Evolutionary conservation across 1,284 basidiomycete genomes (phyloP), one percentile per base, ranked within the genome.

Genomic region (Apiotrichum porosum): DNA sequence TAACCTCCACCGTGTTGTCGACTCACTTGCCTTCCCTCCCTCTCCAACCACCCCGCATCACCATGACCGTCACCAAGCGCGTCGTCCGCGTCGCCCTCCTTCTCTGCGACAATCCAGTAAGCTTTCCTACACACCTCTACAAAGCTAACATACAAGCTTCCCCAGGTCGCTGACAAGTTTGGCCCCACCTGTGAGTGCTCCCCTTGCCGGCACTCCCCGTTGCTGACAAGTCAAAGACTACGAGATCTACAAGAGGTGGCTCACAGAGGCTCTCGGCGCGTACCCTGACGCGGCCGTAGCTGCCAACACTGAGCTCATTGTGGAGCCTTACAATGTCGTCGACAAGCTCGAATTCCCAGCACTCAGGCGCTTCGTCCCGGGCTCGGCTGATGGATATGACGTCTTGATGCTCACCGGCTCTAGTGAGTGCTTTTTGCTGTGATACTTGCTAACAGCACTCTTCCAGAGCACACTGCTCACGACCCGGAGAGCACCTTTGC

Each of bases 331-430:
- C 58, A 75, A 80, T 52, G 78, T 77, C 0, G 73, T 77, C 8
- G 58, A 69, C 21, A 65, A 66, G 52, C 56, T 55, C 38, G 69
- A 76, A 47, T 77, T 75, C 38, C 79, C 79, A 0, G 49, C 68
- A 4, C 61, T 66, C 30, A 69, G 70, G 0, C 60, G 65, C 39
- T 60, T 80, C 2, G 55, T 53, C 17, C 54, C 73, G 12, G 74
- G 72, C 19, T 48, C 51, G 13, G 33, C 50, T 3, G 54, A 65
- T 19, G 52, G 49, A 4, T 72, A 71, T n/a, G 73, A 78, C 46
- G 77, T 71, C 1, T 56, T 80, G 18, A 74, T 80, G 57, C 66
- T 80, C 51, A 79, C 79, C 0, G 78, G 78, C 4, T 75, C 73
- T 8, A 73, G 77, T 74, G 54, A 49, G 72, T 70, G 42, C n/a